Evolutionary conservation across 805 yeast species (phyloP), one percentile per base, ranked within the genome.

Genomic region (Wickerhamiella slavikovae): DNA sequence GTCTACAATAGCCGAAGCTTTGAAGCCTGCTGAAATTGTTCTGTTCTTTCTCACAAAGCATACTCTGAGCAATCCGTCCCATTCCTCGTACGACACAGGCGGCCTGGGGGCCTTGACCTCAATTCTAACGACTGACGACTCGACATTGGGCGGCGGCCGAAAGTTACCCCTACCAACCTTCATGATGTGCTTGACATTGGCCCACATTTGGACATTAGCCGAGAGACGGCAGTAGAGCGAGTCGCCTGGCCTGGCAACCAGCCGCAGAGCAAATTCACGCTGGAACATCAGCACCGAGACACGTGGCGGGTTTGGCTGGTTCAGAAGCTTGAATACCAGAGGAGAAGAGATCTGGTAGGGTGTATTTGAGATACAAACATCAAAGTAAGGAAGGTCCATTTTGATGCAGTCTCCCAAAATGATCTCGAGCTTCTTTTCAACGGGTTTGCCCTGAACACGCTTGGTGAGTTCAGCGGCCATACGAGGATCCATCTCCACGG

Each of bases 131-230:
- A 89, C 98, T 21, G 92, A 74, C 0, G 95, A 82, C 52, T 89
- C 98, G 34, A 89, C 98, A 52, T 89, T 83, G 34, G 98, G 98
- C 8, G 98, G 98, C 15, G 98, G 98, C 43, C 94, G 65, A 60
- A 89, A 89, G 48, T 89, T 89, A 49, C 89, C 89, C 48, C 71
- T 76, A 15, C 96, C 96, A 18, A 89, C 98, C 54, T 89, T 89
- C 98, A 89, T 89, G 31, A 89, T 78, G 51, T 89, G 98, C 5
- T 92, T 82, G 11, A 89, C 95, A 39, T 79, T 79, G n/a, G 95
- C 94, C 95, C 96, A 89, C 96, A 89, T 85, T 48, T 89, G 98
- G 1, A 89, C 96, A 47, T 89, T 89, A 18, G 93, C 96, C 19
- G 93, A 75, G 31, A 89, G 62, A 45, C 98, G 67, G 53, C 94